Evolutionary conservation across 1,139 yeast species (phyloP).

Genomic region (Pneumocystis oryctolagi): DNA sequence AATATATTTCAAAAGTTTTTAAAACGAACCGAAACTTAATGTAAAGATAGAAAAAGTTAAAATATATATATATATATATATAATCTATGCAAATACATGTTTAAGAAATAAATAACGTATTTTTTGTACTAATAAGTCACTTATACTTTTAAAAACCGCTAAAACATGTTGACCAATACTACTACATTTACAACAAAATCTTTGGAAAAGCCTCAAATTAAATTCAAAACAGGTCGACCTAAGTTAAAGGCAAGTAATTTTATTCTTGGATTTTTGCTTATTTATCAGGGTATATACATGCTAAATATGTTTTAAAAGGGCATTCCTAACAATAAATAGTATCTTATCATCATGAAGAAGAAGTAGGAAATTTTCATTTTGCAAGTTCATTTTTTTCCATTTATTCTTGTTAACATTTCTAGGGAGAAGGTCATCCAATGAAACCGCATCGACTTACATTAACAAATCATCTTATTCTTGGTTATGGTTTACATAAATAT

Average conservation of each 20-base stretch:
- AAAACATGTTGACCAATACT: neutral
- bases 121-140: neutral
- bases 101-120: neutral
- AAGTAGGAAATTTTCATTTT: slow-evolving; percentile 60
- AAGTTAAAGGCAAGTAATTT: neutral
- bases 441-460: slow-evolving; percentile 91
- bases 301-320: neutral
- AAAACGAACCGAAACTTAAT: neutral
- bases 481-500: slow-evolving; percentile 70
- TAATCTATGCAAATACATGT: neutral
- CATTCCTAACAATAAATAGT: slow-evolving; percentile 25
- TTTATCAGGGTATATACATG: neutral
- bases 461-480: slow-evolving; percentile 78
- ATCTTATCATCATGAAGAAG: slow-evolving; percentile 67
- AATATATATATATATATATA: neutral
- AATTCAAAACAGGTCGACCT: neutral
- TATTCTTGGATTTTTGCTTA: neutral
- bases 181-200: neutral
- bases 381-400: slow-evolving; percentile 2
- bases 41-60: neutral
- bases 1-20: neutral
- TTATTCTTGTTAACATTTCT: slow-evolving; percentile 1
- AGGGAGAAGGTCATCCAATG: slow-evolving; percentile 77
- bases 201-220: neutral
- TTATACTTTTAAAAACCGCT: neutral